Evolutionary conservation across 1,284 basidiomycete species (phyloP).

Genomic region (Pseudozyma sp.): DNA sequence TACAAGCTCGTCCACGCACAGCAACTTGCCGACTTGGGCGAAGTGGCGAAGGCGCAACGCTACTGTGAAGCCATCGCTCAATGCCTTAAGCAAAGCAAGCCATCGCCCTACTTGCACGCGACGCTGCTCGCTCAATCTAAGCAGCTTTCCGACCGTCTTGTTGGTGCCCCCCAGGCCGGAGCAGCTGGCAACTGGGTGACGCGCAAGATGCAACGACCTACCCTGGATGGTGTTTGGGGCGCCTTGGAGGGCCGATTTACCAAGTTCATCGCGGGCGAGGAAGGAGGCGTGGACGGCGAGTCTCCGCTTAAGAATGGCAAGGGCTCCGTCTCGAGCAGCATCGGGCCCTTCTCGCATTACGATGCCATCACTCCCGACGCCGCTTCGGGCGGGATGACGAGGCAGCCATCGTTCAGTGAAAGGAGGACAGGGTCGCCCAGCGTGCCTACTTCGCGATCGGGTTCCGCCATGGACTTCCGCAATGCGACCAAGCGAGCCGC

Average conservation of each 20-base stretch:
- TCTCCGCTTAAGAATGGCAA: conserved; percentile 67
- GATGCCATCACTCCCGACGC: conserved; percentile 86
- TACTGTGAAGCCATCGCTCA: conserved; percentile 92
- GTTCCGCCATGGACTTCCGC: conserved; percentile 54
- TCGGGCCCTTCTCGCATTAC: conserved; percentile 92
- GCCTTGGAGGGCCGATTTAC: conserved; percentile 95
- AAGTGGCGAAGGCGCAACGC: conserved; percentile 66
- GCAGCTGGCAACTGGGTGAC: conserved; percentile 75
- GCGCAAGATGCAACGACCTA: conserved; percentile 77
- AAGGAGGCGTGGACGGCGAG: conserved; percentile 66
- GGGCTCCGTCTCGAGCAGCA: conserved; percentile 34
- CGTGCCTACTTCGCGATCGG: conserved; percentile 50
- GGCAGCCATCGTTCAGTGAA: conserved; percentile 65
- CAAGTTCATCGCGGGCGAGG: conserved; percentile 86
- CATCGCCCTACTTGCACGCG: conserved; percentile 78
- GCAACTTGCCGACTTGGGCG: conserved; percentile 74
- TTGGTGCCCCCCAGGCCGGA: conserved; percentile 76
- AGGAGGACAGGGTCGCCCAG: conserved; percentile 34
- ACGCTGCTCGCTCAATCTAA: conserved; percentile 82
- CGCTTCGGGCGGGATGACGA: conserved; percentile 66
- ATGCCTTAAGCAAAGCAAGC: conserved; percentile 74
- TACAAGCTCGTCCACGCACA: conserved; percentile 86
- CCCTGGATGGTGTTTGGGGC: conserved; percentile 88
- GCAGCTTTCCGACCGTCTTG: conserved; percentile 83
- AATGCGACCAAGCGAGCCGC: conserved; percentile 37